These are phyloP conservation scores for Sphagnum contortum DNA, from an alignment of 225 moss, liverwort and hornwort genomes.

Conservation along the genomic window DNA sequence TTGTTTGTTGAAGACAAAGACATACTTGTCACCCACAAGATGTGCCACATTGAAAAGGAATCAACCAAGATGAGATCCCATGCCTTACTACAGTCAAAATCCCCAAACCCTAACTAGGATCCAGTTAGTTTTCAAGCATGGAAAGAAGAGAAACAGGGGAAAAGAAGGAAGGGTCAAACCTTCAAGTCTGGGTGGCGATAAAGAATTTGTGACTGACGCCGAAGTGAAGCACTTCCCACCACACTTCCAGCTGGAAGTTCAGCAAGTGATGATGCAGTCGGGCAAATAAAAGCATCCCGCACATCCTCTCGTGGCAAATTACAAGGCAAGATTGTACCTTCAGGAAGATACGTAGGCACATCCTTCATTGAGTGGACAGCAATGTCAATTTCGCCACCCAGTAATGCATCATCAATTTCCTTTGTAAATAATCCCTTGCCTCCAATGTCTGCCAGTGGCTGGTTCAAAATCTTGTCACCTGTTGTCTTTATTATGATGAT, in stretches of 20 bases:
- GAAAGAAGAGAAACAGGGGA: not conserved
- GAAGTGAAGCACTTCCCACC: slow-evolving; percentile 84
- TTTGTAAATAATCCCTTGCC: slow-evolving; percentile 94
- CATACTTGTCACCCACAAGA: too few relatives aligned
- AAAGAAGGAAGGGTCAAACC: slow-evolving; percentile 9
- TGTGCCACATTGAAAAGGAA: not conserved
- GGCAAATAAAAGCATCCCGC: slow-evolving; percentile 87
- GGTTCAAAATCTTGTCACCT: slow-evolving; percentile 90
- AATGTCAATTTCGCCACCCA: slow-evolving; percentile 71
- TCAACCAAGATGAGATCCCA: not conserved
- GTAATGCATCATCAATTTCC: slow-evolving; percentile 88
- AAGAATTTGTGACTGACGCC: slow-evolving; percentile 85
- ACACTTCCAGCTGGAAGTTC: slow-evolving; percentile 87
- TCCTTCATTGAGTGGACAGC: slow-evolving; percentile 96
- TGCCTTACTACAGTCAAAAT: not conserved
- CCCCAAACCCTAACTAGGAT: too few relatives aligned
- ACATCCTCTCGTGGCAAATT: slow-evolving; percentile 79
- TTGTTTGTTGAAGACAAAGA: too few relatives aligned
- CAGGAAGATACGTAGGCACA: slow-evolving; percentile 50
- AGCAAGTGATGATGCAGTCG: slow-evolving; percentile 56
- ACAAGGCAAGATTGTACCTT: slow-evolving; percentile 48
- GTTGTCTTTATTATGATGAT: slow-evolving; percentile 90
- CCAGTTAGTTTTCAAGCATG: too few relatives aligned
- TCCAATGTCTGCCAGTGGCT: slow-evolving; percentile 89
- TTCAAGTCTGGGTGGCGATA: slow-evolving; percentile 68